These are phyloP conservation scores for Singerocomus rubriflavus DNA, from an alignment of 1,284 basidiomycete species.

Conservation along the genomic window DNA sequence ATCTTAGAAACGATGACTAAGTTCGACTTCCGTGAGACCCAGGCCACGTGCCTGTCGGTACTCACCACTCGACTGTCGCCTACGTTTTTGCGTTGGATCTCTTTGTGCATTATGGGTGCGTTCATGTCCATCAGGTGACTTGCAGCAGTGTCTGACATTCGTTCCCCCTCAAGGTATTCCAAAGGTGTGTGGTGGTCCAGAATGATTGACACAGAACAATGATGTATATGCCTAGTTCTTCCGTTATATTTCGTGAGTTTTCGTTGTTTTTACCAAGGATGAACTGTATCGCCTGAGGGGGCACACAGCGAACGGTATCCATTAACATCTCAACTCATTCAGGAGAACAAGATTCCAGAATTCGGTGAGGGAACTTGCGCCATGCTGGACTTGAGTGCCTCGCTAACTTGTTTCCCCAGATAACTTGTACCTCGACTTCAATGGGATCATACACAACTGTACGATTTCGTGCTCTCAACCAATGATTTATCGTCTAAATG, in stretches of 20 bases:
- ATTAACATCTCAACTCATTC: conserved; percentile 94
- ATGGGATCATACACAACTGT: conserved; percentile 99
- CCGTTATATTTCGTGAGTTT: conserved; percentile 76
- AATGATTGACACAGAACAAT: conserved; percentile 19
- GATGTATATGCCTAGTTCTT: conserved; percentile 56
- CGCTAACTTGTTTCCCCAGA: conserved; percentile 43
- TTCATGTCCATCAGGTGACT: not conserved
- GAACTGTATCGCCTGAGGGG: conserved; percentile 11
- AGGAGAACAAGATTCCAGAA: conserved; percentile 97
- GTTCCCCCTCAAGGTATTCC: conserved; percentile 46
- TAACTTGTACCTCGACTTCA: conserved; percentile 94
- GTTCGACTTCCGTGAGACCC: conserved; percentile 6
- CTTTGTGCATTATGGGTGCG: conserved; percentile 25
- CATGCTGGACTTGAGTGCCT: conserved; percentile 2
- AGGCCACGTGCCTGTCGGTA: not conserved
- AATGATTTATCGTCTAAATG: not conserved
- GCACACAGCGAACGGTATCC: conserved; percentile 89
- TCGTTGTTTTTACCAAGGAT: not conserved
- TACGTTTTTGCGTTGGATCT: conserved; percentile 9
- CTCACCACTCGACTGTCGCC: not conserved
- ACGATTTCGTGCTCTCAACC: conserved; percentile 19
- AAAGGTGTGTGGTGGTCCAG: conserved; percentile 54
- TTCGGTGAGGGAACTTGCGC: conserved; percentile 52
- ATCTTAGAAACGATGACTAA: not conserved
- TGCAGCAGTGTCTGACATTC: not conserved